A percentile compares a stretch with the other conserved stretches of the same genome.
Evolutionary conservation across 192 early-diverging fungal species (phyloP).

Genomic region (Gaertneriomyces sp.): DNA sequence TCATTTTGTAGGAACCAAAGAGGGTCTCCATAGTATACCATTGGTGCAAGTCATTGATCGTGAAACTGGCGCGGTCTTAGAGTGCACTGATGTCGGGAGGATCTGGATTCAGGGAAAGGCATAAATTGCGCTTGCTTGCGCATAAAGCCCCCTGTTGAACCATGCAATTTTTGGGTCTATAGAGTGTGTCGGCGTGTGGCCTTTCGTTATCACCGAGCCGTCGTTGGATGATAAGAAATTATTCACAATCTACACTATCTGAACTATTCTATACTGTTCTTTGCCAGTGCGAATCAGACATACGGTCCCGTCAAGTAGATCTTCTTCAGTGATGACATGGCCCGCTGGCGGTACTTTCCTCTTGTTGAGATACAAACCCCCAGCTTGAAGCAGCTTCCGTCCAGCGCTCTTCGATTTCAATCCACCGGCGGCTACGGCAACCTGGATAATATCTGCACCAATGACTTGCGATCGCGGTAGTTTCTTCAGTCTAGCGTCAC

Average conservation of each 20-base stretch:
- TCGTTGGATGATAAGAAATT: too few species aligned
- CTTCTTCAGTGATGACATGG: conserved; percentile 34
- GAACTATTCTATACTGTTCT: conserved; percentile 66
- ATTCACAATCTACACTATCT: neutral
- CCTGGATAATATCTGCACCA: conserved; percentile 52
- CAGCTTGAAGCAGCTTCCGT: conserved; percentile 66
- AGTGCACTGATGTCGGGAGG: too few species aligned
- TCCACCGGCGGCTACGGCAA: conserved; percentile 59
- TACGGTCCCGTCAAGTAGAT: conserved; percentile 65
- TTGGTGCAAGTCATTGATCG: too few species aligned
- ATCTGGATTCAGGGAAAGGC: too few species aligned
- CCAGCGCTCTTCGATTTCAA: conserved; percentile 73
- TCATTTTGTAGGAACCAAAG: too few species aligned
- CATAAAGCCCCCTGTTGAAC: too few species aligned
- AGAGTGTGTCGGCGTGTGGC: too few species aligned
- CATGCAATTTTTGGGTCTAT: too few species aligned
- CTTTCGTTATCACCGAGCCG: too few species aligned
- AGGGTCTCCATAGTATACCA: too few species aligned
- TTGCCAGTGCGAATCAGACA: conserved; percentile 77
- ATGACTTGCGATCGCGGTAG: conserved; percentile 40
- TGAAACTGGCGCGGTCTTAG: too few species aligned
- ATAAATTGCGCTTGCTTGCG: too few species aligned
- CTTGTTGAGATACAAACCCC: conserved; percentile 82
- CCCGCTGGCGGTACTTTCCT: conserved; percentile 37
- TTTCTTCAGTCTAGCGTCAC: conserved; percentile 58